phyloP scores from a whole-genome alignment of 208 protist species.

The Borovskyia barvae region DNA sequence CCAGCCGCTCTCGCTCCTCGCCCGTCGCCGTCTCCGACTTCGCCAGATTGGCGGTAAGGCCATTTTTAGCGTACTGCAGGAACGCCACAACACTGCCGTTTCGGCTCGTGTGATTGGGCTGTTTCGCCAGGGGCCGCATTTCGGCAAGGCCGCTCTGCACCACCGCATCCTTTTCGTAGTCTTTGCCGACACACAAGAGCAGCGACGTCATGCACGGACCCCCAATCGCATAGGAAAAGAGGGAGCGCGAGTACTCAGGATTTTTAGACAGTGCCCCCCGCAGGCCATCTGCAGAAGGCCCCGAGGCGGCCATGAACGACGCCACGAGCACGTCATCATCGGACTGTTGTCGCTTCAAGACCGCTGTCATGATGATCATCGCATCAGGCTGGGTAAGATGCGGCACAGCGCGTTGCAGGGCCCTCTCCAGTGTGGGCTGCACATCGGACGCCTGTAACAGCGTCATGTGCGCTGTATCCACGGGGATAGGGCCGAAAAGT shows the following conservation, averaged over 20 bases:
- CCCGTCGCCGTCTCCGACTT: constrained; percentile 20
- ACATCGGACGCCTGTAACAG: constrained; percentile 17
- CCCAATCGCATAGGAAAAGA: constrained; percentile 53
- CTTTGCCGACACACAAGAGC: constrained; percentile 32
- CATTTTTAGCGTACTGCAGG: constrained; percentile 41
- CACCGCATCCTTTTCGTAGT: constrained; percentile 14
- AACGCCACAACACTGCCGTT: constrained; percentile 48
- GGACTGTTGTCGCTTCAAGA: constrained; percentile 39
- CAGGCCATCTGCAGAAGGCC: constrained; percentile 22
- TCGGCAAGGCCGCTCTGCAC: constrained; percentile 21
- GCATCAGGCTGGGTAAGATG: constrained; percentile 23
- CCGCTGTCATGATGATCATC: constrained; percentile 37
- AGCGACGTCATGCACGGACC: constrained; percentile 45
- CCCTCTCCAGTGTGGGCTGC: constrained; percentile 19
- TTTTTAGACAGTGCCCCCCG: constrained; percentile 31
- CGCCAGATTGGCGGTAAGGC: constrained; percentile 16
- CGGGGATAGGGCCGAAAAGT: constrained; percentile 41
- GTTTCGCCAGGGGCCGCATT: constrained; percentile 31
- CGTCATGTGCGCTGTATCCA: constrained; percentile 15
- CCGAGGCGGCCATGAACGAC: constrained; percentile 33
- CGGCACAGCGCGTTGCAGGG: constrained; percentile 16
- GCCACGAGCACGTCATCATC: constrained; percentile 47
- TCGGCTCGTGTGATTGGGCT: constrained; percentile 43
- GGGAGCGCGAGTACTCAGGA: constrained; percentile 40
- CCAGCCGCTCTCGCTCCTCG: constrained; percentile 19